Base-by-base conservation (phyloP, 2,329 filamentous ascomycete species). In the Fusarium torulosum region DNA sequence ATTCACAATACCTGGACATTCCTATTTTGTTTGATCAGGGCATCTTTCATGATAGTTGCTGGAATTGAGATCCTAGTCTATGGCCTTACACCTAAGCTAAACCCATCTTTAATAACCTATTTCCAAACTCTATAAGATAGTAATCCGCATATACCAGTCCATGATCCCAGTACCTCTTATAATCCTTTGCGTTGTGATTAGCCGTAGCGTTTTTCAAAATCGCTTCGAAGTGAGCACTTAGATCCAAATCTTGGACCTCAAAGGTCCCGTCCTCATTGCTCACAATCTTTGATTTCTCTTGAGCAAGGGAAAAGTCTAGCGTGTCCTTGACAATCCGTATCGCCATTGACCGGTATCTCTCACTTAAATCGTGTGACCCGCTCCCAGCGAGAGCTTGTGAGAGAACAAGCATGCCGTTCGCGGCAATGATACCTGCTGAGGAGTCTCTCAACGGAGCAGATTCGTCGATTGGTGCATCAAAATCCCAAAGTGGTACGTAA, bases 91-190 rank as follows among this genome's bases (percentile, higher is more conserved):
- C n/a, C 6, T 59, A 68, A 8, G 27, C 41, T 6, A 67, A 21
- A 1, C 65, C 65, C 65, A 69, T 67, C 40, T 61, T 68, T 2
- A 68, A 10, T 15, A 68, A 6, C 37, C 61, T 44, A 8, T 68
- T 68, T 6, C 65, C 65, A 62, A 68, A 68, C 25, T 68, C 80
- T 6, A 84, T 69, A 17, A 84, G 70, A 60, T 80, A 85, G 60
- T 85, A 85, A 63, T 84, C 83, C 0, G 78, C 83, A 73, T 84
- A 85, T 3, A 85, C 82, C 11, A 85, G 56, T 0, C 83, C 82
- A 59, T 80, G 78, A 13, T 80, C 73, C 63, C 75, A 74, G 33
- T 76, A 78, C 31, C 75, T 55, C 58, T 72, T 72, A 14, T 72
- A 69, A 7, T 76, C 76, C 8, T 73, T 66, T 0, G 67, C 67